Percentiles rank a stretch among this genome's conserved stretches.
These are phyloP conservation scores for Xylaria nigripes DNA, from an alignment of 495 filamentous ascomycete genomes.

Conservation along the genomic window DNA sequence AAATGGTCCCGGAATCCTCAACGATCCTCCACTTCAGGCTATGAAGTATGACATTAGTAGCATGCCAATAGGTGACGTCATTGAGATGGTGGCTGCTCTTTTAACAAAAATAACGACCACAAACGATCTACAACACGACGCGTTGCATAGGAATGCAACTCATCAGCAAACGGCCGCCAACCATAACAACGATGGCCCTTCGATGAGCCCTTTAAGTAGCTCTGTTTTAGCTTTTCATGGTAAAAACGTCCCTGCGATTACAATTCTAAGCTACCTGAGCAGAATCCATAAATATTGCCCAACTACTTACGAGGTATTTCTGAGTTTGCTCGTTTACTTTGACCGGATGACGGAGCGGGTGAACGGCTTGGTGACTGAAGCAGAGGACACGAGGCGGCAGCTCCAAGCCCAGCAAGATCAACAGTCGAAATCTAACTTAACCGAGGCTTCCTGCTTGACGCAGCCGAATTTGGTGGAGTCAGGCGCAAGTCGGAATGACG, in stretches of 20 bases:
- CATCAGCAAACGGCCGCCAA: constrained; percentile 39
- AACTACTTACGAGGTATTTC: constrained; percentile 96
- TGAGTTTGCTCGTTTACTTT: constrained; percentile 94
- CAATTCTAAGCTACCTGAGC: constrained; percentile 89
- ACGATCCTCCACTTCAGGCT: constrained; percentile 41
- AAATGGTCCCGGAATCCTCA: constrained; percentile 39
- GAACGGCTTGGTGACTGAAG: constrained; percentile 52
- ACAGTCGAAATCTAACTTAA: constrained; percentile 6
- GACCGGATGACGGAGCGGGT: constrained; percentile 97
- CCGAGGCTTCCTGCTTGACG: background rate
- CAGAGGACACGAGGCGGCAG: constrained; percentile 30
- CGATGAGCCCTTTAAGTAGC: constrained; percentile 68
- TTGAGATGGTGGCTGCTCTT: constrained; percentile 99
- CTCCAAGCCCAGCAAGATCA: constrained; percentile 14
- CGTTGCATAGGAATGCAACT: constrained; percentile 39
- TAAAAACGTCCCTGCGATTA: constrained; percentile 96
- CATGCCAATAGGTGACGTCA: constrained; percentile 96
- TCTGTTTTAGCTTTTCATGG: constrained; percentile 98
- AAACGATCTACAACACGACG: constrained; percentile 89
- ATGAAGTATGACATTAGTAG: constrained; percentile 89
- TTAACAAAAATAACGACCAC: constrained; percentile 97
- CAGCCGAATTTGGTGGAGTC: constrained; percentile 26
- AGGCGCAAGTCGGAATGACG: constrained; percentile 28
- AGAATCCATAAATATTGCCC: constrained; percentile 99
- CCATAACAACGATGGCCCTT: constrained; percentile 50